phyloP scores from a whole-genome alignment of 352 stramenopile genomes.

The Globisporangium sylvaticum region DNA sequence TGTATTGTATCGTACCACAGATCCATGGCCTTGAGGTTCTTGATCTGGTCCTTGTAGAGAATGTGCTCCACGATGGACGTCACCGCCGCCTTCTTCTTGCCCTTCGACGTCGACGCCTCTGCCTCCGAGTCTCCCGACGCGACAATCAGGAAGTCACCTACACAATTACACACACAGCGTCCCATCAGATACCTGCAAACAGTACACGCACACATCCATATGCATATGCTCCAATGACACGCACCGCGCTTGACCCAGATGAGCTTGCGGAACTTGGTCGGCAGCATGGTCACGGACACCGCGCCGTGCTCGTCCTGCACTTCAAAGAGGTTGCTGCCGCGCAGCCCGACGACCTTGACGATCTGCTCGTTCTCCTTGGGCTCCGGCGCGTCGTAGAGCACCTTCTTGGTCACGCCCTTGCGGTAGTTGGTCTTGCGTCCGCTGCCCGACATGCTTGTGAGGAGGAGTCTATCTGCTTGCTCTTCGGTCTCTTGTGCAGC shows the following conservation, averaged over 20 bases:
- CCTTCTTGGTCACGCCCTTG: conserved; percentile 90
- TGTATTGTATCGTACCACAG: conserved; percentile 67
- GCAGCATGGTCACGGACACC: conserved; percentile 91
- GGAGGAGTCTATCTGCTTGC: not conserved
- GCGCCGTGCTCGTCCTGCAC: conserved; percentile 60
- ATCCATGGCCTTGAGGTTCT: conserved; percentile 92
- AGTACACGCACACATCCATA: not conserved
- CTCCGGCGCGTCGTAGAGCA: conserved; percentile 89
- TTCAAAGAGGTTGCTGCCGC: conserved; percentile 96
- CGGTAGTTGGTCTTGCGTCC: conserved; percentile 89
- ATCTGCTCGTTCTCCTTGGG: conserved; percentile 89
- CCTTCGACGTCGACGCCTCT: conserved; percentile 70
- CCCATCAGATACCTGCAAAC: not conserved
- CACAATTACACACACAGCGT: not conserved
- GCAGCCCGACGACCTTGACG: conserved; percentile 88
- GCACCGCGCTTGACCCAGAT: conserved; percentile 96
- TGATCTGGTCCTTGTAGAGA: conserved; percentile 98
- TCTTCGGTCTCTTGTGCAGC: not conserved
- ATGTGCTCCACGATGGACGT: conserved; percentile 94
- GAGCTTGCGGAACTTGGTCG: conserved; percentile 97
- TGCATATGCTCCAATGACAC: not conserved
- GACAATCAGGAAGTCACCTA: conserved; percentile 95
- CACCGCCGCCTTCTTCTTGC: conserved; percentile 88
- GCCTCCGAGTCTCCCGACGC: conserved; percentile 61
- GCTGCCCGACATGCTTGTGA: conserved; percentile 79